phyloP scores from a whole-genome alignment of 805 yeast genomes.

The Priceomyces castillae region DNA sequence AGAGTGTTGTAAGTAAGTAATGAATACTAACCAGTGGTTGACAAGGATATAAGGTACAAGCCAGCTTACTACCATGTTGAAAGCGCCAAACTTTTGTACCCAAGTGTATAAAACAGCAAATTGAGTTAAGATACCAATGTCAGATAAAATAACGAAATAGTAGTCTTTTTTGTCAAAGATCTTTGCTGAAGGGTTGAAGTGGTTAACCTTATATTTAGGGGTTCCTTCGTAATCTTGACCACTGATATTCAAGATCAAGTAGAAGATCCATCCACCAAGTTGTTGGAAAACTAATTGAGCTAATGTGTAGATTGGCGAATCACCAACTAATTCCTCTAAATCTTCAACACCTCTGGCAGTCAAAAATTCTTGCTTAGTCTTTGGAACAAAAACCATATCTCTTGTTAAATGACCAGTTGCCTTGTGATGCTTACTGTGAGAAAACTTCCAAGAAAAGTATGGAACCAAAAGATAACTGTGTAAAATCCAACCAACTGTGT shows the following conservation, averaged over 20 bases:
- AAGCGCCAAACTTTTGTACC: constrained; percentile 60
- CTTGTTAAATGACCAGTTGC: constrained; percentile 80
- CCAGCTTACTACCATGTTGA: constrained; percentile 66
- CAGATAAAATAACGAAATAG: constrained; percentile 69
- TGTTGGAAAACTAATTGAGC: constrained; percentile 61
- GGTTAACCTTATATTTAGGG: constrained; percentile 52
- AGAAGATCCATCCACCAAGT: constrained; percentile 70
- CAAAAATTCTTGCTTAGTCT: constrained; percentile 57
- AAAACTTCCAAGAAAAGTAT: constrained; percentile 81
- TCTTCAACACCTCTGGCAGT: constrained; percentile 31
- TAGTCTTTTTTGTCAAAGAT: constrained; percentile 71
- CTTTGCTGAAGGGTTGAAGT: constrained; percentile 72
- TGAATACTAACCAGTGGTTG: constrained; percentile 88
- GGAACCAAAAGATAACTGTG: constrained; percentile 81
- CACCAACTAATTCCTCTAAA: constrained; percentile 61
- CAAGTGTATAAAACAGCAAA: constrained; percentile 54
- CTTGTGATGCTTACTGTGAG: constrained; percentile 87
- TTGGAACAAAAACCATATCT: constrained; percentile 85
- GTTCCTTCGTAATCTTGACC: constrained; percentile 61
- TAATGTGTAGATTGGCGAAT: constrained; percentile 69
- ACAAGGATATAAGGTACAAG: constrained; percentile 73
- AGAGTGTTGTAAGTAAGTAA: constrained; percentile 82
- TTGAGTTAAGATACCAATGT: constrained; percentile 64
- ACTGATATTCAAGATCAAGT: constrained; percentile 67
- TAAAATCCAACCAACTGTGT: constrained; percentile 77